Evolutionary conservation across 2,329 filamentous ascomycete species (phyloP).

Genomic region (Tetracladium maxilliforme): DNA sequence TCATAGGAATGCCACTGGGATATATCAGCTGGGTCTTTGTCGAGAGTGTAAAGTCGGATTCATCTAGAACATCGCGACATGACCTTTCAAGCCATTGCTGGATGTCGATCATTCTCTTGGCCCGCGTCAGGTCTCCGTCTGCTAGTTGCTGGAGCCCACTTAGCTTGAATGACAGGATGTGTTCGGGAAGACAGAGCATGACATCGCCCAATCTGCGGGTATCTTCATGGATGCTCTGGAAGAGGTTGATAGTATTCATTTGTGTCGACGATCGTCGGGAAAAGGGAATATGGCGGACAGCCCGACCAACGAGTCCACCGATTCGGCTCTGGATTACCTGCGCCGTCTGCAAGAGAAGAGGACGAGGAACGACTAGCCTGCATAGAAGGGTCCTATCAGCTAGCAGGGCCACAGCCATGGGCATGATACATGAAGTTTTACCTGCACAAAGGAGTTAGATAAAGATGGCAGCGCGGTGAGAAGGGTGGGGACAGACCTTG

Average conservation of each 20-base stretch:
- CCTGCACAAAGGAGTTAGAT: conserved; percentile 17
- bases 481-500: conserved; percentile 24
- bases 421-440: conserved; percentile 41
- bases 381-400: conserved; percentile 24
- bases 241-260: conserved; percentile 13
- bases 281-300: conserved; percentile 29
- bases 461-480: conserved; percentile 1
- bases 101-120: conserved; percentile 22
- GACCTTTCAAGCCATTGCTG: conserved; percentile 26
- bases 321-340: conserved; percentile 26
- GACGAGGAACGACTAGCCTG: conserved; percentile 26
- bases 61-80: conserved; percentile 35
- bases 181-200: conserved; percentile 33
- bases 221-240: conserved; percentile 20
- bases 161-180: conserved; percentile 36
- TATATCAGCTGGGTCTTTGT: conserved; percentile 24
- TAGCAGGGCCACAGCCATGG: conserved; percentile 29
- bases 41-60: conserved; percentile 25
- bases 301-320: conserved; percentile 23
- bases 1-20: conserved; percentile 18
- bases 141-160: conserved; percentile 30
- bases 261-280: conserved; percentile 23
- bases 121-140: conserved; percentile 20
- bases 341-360: conserved; percentile 27
- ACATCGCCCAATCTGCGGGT: conserved; percentile 21